phyloP scores from a whole-genome alignment of 345 rosid species.

The Microthlaspi erraticum region DNA sequence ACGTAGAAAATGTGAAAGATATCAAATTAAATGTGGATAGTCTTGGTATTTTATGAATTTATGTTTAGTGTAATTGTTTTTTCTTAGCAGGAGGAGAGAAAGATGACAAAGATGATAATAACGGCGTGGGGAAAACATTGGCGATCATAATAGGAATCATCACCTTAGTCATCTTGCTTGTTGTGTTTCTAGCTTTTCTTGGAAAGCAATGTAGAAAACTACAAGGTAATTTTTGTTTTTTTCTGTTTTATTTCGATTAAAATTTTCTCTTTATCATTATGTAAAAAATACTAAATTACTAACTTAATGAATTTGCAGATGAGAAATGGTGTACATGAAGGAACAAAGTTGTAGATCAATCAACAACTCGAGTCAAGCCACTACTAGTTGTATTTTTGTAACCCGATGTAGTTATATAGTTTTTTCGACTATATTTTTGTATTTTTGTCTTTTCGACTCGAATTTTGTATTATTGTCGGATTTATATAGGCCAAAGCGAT shows the following conservation, averaged over 20 bases:
- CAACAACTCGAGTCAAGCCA: constrained; percentile 30
- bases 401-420: constrained; percentile 18
- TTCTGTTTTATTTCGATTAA: background rate
- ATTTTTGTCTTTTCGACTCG: constrained; percentile 21
- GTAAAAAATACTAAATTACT: background rate
- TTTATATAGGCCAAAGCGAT: background rate
- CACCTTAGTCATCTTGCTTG: constrained; percentile 72
- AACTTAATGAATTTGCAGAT: constrained; percentile 33
- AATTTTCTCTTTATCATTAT: background rate
- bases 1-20: background rate
- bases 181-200: constrained; percentile 69
- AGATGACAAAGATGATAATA: constrained; percentile 44
- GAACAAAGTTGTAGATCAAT: constrained; percentile 7
- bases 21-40: background rate
- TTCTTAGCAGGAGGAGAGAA: constrained; percentile 22
- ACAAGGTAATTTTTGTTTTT: constrained; percentile 52
- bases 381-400: constrained; percentile 29
- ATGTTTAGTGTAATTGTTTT: background rate
- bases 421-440: background rate
- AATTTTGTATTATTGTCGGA: constrained; percentile 31
- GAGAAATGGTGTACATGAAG: constrained; percentile 28
- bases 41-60: background rate
- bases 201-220: constrained; percentile 58
- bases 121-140: constrained; percentile 70
- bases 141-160: constrained; percentile 85